A percentile compares a stretch with the other conserved stretches of the same genome.
These are phyloP conservation scores for Cutaneotrichosporon cutaneum DNA, from an alignment of 1,284 basidiomycete species.

Conservation along the genomic window DNA sequence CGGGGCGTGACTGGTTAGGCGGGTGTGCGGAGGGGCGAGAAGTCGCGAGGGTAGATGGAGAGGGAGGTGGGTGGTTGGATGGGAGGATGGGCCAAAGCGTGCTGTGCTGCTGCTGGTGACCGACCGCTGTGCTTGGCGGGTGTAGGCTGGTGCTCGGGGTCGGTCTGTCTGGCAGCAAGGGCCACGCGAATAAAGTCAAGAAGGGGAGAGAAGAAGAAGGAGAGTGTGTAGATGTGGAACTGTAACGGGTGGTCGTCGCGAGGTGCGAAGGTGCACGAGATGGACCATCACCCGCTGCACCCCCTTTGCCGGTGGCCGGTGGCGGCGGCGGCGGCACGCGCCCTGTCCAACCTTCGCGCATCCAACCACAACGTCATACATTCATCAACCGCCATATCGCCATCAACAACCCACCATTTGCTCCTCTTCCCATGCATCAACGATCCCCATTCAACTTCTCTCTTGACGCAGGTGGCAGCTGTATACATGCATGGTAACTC, in stretches of 20 bases:
- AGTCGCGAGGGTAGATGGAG: not conserved
- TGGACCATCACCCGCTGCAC: no score
- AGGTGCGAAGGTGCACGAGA: no score
- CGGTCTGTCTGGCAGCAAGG: not conserved
- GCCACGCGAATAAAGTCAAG: not conserved
- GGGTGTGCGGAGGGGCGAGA: not conserved
- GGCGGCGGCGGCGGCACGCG: no score
- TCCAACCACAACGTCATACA: no score
- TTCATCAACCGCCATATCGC: not conserved
- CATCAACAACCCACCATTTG: not conserved
- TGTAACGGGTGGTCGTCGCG: no score
- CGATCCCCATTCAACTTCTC: not conserved
- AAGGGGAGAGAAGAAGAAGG: not conserved
- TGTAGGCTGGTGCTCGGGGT: not conserved
- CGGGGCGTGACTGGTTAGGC: not conserved
- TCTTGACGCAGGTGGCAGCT: not conserved
- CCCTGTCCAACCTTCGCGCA: no score
- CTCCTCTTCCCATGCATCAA: not conserved
- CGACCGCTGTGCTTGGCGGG: not conserved
- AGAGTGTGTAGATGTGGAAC: not conserved
- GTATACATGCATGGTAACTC: slow-evolving; percentile 11
- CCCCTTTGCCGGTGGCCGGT: no score
- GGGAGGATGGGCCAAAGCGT: not conserved
- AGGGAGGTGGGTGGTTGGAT: not conserved
- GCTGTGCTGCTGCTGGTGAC: not conserved